Percentiles rank a stretch among this genome's conserved stretches.
Evolutionary conservation across 768 basidiomycete genomes (phyloP).

Genomic region (Saitozyma sp.): DNA sequence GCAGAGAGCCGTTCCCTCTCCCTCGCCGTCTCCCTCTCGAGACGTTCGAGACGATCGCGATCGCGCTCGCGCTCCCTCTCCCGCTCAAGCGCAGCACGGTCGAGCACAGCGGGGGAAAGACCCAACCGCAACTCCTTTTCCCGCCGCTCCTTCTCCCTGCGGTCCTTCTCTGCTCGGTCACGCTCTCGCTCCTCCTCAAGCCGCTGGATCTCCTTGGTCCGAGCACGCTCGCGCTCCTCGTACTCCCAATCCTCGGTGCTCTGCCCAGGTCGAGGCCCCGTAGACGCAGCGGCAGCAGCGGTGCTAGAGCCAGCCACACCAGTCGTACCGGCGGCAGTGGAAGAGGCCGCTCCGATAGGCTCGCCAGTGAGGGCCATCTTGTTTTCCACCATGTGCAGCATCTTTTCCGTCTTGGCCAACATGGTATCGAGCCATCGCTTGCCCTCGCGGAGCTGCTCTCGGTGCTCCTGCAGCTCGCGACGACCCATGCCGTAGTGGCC

Average conservation of each 20-base stretch:
- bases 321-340: background rate
- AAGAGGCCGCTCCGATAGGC: background rate
- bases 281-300: conserved; percentile 4
- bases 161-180: conserved; percentile 34
- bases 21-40: conserved; percentile 12
- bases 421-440: conserved; percentile 50
- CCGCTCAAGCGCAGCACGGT: background rate
- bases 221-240: conserved; percentile 41
- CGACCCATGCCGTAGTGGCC: conserved; percentile 38
- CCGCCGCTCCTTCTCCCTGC: conserved; percentile 19
- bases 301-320: conserved; percentile 5
- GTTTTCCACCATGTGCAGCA: conserved; percentile 48
- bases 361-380: conserved; percentile 38
- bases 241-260: conserved; percentile 39
- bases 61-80: conserved; percentile 8
- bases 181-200: conserved; percentile 36
- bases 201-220: conserved; percentile 35
- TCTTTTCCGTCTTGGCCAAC: conserved; percentile 45
- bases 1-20: conserved; percentile 8
- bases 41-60: background rate
- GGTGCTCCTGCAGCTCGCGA: conserved; percentile 48
- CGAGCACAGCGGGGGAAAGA: too few species aligned
- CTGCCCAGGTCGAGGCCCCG: background rate
- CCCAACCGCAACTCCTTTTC: conserved; percentile 6
- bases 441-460: conserved; percentile 50